Conservation (phyloP, 192 early-diverging fungal species). For the Rhizoclosmatium globosum region DNA sequence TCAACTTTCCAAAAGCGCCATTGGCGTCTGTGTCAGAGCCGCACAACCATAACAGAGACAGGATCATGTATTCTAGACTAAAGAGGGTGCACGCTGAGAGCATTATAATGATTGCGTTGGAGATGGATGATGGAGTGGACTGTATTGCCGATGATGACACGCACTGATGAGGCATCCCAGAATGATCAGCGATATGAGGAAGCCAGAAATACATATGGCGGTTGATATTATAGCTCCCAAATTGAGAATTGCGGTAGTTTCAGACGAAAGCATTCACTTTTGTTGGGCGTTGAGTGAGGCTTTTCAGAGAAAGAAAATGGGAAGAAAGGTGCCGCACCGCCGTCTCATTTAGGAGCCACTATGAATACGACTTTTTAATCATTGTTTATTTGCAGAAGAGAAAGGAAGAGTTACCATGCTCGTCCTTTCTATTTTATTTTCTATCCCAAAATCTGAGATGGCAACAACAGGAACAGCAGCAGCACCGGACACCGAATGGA, state of each 20-base stretch:
- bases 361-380: no score
- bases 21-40: not conserved
- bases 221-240: not conserved
- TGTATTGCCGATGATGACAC: not conserved
- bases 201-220: not conserved
- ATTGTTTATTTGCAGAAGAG: no score
- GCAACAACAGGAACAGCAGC: not conserved
- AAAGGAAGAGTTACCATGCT: no score
- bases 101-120: not conserved
- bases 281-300: no score
- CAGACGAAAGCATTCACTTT: no score
- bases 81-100: not conserved
- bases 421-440: no score
- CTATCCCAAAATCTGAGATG: no score
- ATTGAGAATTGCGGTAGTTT: not conserved
- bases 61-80: not conserved
- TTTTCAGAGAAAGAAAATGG: no score
- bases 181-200: not conserved
- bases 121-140: not conserved
- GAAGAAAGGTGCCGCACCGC: no score
- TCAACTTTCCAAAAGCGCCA: not conserved
- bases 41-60: not conserved
- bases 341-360: no score
- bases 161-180: not conserved
- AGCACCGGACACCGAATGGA: not conserved